phyloP scores from a whole-genome alignment of 176 grass and related monocot genomes.

The Otatea glauca region DNA sequence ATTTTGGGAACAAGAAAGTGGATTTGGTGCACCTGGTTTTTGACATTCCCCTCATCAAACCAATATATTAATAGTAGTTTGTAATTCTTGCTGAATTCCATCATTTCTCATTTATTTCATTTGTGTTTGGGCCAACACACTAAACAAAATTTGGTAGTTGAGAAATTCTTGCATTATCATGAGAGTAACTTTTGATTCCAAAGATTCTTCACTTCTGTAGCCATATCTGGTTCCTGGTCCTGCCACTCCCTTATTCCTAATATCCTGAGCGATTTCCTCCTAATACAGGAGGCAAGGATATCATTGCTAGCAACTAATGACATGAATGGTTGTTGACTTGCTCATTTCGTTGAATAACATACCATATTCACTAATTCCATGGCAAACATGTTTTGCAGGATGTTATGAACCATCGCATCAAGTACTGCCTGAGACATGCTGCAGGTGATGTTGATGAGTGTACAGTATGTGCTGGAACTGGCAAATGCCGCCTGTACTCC shows the following conservation, averaged over 20 bases:
- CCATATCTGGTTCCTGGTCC: not conserved
- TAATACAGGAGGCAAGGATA: not conserved
- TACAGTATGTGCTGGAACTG: constrained; percentile 72
- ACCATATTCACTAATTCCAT: not conserved
- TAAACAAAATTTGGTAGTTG: not conserved
- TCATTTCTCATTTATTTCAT: not conserved
- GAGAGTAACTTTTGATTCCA: not conserved
- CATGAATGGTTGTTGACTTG: not conserved
- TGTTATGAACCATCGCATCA: constrained; percentile 91
- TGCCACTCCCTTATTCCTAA: not conserved
- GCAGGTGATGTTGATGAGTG: constrained; percentile 73
- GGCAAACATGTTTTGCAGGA: constrained; percentile 53
- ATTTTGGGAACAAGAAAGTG: not conserved
- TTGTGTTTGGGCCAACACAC: not conserved
- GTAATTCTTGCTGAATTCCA: not conserved
- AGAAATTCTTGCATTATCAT: not conserved
- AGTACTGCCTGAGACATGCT: constrained; percentile 73
- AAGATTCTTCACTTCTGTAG: not conserved
- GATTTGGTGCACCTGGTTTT: not conserved
- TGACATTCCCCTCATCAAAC: not conserved
- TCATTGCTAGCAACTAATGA: not conserved
- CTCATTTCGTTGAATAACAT: not conserved
- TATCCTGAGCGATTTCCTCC: not conserved
- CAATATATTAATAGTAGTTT: not conserved
- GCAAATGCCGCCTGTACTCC: constrained; percentile 69